Conservation (phyloP, 179 eudicot species). For the Vitellaria paradoxa region DNA sequence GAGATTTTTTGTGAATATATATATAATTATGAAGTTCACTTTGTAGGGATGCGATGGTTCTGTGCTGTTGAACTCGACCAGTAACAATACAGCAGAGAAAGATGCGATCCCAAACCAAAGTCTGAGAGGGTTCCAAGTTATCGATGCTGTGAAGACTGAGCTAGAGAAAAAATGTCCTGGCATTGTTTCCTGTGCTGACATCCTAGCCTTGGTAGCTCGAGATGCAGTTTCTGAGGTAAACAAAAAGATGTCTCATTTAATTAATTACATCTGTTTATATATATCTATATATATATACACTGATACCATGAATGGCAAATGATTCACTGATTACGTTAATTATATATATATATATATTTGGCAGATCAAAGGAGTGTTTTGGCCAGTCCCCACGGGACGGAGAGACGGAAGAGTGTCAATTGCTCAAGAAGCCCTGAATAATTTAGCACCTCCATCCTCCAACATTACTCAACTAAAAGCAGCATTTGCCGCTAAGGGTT, state of each 20-base stretch:
- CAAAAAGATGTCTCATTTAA: too few species aligned
- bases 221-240: slow-evolving; percentile 8
- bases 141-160: slow-evolving; percentile 22
- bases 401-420: slow-evolving; percentile 15
- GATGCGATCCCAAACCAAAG: slow-evolving; percentile 12
- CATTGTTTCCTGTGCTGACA: slow-evolving; percentile 20
- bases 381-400: too few species aligned
- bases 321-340: too few species aligned
- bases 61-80: slow-evolving; percentile 12
- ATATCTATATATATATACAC: too few species aligned
- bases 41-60: slow-evolving; percentile 31
- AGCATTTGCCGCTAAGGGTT: slow-evolving; percentile 8
- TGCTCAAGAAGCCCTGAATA: slow-evolving; percentile 7
- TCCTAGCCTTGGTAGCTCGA: slow-evolving; percentile 23
- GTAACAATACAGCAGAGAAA: slow-evolving; percentile 18
- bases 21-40: too few species aligned
- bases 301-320: too few species aligned
- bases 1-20: too few species aligned
- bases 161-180: slow-evolving; percentile 17
- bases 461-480: slow-evolving; percentile 18
- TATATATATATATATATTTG: too few species aligned
- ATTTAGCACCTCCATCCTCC: slow-evolving; percentile 17
- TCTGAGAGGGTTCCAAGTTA: slow-evolving; percentile 19
- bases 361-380: too few species aligned
- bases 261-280: too few species aligned